Conservation (phyloP, 1,139 yeast species). For the Petasospora fabianii region DNA sequence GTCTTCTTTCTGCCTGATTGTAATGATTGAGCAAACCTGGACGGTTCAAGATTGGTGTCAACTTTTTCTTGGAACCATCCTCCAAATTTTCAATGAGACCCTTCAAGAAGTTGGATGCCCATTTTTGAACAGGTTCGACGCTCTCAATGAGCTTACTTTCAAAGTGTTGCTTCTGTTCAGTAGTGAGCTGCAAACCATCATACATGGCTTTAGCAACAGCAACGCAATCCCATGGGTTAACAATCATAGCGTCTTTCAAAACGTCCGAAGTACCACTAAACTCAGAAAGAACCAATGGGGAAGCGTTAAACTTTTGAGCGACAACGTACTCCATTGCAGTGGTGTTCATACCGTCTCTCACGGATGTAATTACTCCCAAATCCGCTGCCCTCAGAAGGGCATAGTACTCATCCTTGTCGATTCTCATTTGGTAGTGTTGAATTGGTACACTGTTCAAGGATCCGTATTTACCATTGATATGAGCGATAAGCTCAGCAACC, state of each 20-base stretch:
- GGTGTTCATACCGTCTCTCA: slow-evolving; percentile 96
- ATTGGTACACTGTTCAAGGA: slow-evolving; percentile 77
- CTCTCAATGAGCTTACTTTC: slow-evolving; percentile 55
- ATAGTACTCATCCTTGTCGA: slow-evolving; percentile 83
- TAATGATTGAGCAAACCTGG: slow-evolving; percentile 63
- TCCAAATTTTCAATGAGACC: slow-evolving; percentile 51
- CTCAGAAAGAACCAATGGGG: slow-evolving; percentile 84
- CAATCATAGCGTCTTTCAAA: slow-evolving; percentile 73
- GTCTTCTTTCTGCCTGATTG: slow-evolving; percentile 56
- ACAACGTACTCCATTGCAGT: slow-evolving; percentile 90
- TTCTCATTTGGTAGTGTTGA: slow-evolving; percentile 86
- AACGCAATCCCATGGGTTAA: slow-evolving; percentile 96
- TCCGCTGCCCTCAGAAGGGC: slow-evolving; percentile 89
- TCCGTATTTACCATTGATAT: slow-evolving; percentile 83
- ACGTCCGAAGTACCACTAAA: slow-evolving; percentile 90
- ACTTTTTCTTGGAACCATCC: slow-evolving; percentile 46
- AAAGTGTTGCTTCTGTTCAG: slow-evolving; percentile 39
- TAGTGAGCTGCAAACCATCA: slow-evolving; percentile 54
- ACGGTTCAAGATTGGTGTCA: slow-evolving; percentile 83
- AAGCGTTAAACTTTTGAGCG: slow-evolving; percentile 69
- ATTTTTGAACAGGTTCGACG: slow-evolving; percentile 74
- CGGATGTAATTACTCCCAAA: slow-evolving; percentile 80
- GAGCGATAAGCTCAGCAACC: slow-evolving; percentile 72
- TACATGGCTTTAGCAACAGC: slow-evolving; percentile 87
- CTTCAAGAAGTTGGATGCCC: slow-evolving; percentile 67